Percentiles rank a stretch among this genome's conserved stretches.
phyloP scores from a whole-genome alignment of 1,284 basidiomycete genomes.

The Papiliotrema nemorosa region DNA sequence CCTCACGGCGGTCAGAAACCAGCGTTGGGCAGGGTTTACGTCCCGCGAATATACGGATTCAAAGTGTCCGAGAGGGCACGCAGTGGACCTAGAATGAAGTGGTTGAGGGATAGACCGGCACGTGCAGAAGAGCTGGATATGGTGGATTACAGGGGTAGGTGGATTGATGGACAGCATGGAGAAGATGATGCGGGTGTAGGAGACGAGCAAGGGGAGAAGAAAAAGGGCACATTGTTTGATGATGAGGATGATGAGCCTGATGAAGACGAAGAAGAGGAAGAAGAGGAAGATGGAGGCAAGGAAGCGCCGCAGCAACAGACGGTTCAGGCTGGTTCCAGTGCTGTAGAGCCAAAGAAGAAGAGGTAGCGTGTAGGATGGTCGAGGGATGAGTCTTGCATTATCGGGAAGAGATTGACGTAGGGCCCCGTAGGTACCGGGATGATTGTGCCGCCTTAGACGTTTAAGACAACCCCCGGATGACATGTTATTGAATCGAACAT shows the following conservation, averaged over 20 bases:
- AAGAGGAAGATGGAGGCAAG: conserved; percentile 28
- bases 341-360: not conserved
- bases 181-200: conserved; percentile 2
- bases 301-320: not conserved
- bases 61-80: conserved; percentile 60
- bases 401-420: too few species aligned
- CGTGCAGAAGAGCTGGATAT: conserved; percentile 72
- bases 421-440: too few species aligned
- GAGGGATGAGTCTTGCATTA: too few species aligned
- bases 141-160: conserved; percentile 81
- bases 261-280: conserved; percentile 34
- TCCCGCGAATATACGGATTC: conserved; percentile 85
- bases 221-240: conserved; percentile 33
- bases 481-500: too few species aligned
- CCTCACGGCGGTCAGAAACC: conserved; percentile 72
- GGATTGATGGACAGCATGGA: conserved; percentile 54
- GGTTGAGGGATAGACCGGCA: conserved; percentile 83
- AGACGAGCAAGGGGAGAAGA: conserved; percentile 1
- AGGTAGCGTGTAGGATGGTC: not conserved
- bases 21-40: conserved; percentile 79
- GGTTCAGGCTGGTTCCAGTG: not conserved
- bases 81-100: conserved; percentile 93
- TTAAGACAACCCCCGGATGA: too few species aligned
- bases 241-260: conserved; percentile 33
- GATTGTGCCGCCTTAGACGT: too few species aligned